A percentile compares a stretch with the other conserved stretches of the same genome.
phyloP scores from a whole-genome alignment of 202 grass and related monocot genomes.

The Panicum virgatum region DNA sequence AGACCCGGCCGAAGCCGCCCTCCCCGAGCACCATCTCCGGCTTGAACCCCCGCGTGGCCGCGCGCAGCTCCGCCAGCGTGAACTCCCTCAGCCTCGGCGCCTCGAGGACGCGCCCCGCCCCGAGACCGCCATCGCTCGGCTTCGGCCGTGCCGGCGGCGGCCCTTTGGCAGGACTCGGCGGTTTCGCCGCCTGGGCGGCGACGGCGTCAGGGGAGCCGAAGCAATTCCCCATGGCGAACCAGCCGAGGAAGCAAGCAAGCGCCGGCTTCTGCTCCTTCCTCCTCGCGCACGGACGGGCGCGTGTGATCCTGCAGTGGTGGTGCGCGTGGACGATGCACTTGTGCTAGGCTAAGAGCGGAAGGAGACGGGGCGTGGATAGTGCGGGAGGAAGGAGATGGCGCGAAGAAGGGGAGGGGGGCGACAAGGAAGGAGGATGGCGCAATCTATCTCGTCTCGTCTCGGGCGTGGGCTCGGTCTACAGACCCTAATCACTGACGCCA shows the following conservation, averaged over 20 bases:
- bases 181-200: not conserved
- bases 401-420: not conserved
- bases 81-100: constrained; percentile 63
- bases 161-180: not conserved
- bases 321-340: not conserved
- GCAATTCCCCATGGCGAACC: constrained; percentile 36
- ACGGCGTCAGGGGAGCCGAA: not conserved
- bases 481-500: not conserved
- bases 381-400: constrained; percentile 2
- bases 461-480: not conserved
- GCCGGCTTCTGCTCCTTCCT: no score
- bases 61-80: constrained; percentile 66
- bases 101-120: constrained; percentile 56
- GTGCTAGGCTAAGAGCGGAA: not conserved
- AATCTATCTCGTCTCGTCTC: not conserved
- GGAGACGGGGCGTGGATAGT: constrained; percentile 19
- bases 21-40: constrained; percentile 79
- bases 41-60: constrained; percentile 78
- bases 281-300: not conserved
- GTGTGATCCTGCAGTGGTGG: not conserved
- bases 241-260: not conserved
- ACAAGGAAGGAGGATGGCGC: not conserved
- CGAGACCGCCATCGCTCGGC: not conserved
- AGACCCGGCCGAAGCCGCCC: constrained; percentile 82
- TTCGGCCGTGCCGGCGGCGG: not conserved